Conservation (phyloP, 2,329 filamentous ascomycete species). For the Diaporthe sp. region DNA sequence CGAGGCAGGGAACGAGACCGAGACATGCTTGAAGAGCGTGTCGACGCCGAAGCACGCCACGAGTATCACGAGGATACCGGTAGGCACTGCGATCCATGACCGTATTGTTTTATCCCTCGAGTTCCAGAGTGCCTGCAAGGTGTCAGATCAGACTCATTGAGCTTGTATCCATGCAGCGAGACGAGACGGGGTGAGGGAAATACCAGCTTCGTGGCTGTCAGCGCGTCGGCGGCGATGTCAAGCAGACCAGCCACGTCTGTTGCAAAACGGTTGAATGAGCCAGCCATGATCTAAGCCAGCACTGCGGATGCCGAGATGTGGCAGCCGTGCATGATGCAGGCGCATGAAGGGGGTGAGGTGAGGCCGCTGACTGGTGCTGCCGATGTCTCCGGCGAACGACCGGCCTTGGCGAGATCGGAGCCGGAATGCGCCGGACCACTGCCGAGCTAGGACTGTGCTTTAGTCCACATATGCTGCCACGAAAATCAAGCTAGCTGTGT, state of each 20-base stretch:
- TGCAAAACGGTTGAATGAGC: neutral
- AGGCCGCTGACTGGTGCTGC: neutral
- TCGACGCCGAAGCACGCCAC: conserved; percentile 60
- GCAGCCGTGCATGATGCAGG: neutral
- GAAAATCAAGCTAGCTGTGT: rapidly evolving
- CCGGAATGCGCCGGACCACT: neutral
- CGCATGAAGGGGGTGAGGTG: neutral
- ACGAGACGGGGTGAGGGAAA: too few species aligned
- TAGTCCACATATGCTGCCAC: neutral
- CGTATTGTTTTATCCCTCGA: conserved; percentile 43
- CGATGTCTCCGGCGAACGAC: neutral
- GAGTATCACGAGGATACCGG: conserved; percentile 57
- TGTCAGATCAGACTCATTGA: neutral
- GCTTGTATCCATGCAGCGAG: too few species aligned
- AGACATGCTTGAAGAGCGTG: conserved; percentile 59
- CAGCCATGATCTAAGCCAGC: neutral
- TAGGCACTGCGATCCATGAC: conserved; percentile 67
- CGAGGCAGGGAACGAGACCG: conserved; percentile 70
- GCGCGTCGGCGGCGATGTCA: neutral
- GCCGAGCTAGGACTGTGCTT: neutral
- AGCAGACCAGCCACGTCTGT: conserved; percentile 3
- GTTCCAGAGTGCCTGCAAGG: conserved; percentile 35
- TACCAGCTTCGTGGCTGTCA: conserved; percentile 34
- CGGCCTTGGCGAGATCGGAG: conserved; percentile 13
- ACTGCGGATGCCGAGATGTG: neutral